Percentiles rank a stretch among this genome's conserved stretches.
Evolutionary conservation across 805 yeast species (phyloP).

Genomic region (Starmera dryadoides): DNA sequence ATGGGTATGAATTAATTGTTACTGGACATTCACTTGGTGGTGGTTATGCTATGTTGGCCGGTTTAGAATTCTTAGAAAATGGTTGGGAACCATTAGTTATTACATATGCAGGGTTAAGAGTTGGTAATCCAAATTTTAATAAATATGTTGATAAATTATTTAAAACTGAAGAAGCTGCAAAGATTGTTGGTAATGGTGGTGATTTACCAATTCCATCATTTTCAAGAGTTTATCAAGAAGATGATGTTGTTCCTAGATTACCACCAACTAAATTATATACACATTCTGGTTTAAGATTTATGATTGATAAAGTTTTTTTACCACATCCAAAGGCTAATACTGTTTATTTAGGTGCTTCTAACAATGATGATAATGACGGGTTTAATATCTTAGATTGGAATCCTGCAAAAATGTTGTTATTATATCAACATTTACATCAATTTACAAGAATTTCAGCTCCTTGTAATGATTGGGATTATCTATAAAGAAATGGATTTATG

Average conservation of each 20-base stretch:
- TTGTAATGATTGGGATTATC: no score
- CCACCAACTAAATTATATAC: conserved; percentile 40
- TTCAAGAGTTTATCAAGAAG: conserved; percentile 49
- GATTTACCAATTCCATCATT: conserved; percentile 21
- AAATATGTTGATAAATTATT: conserved; percentile 46
- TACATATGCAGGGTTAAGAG: conserved; percentile 57
- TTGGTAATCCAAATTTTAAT: conserved; percentile 48
- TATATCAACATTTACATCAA: no score
- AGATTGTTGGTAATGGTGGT: conserved; percentile 24
- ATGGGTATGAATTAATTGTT: conserved; percentile 43
- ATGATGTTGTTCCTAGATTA: conserved; percentile 50
- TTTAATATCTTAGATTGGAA: no score
- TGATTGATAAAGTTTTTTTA: conserved; percentile 24
- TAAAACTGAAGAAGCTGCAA: conserved; percentile 26
- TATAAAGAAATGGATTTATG: no score
- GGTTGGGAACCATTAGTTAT: conserved; percentile 50
- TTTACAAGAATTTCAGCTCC: no score
- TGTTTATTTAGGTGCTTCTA: no score
- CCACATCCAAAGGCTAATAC: conserved; percentile 22
- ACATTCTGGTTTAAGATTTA: conserved; percentile 27
- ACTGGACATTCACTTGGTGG: conserved; percentile 78
- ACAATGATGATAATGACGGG: no score
- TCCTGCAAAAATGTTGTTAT: no score
- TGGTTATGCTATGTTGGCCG: conserved; percentile 57
- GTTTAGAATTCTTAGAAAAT: conserved; percentile 48